phyloP scores from a whole-genome alignment of 1,139 yeast species.

The Pichia sp. region DNA sequence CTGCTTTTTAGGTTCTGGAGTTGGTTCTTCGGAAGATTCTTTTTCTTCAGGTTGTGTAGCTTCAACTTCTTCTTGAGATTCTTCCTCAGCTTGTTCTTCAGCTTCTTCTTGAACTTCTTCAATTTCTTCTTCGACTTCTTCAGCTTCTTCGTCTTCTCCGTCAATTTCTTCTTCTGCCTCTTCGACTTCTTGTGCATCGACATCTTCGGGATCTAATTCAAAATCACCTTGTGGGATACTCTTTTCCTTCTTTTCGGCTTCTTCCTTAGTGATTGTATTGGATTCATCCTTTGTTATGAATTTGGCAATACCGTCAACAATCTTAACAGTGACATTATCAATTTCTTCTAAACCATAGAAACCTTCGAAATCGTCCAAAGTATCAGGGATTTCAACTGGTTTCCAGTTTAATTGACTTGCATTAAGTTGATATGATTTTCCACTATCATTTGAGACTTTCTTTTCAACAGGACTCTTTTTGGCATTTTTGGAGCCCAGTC shows the following conservation, averaged over 20 bases:
- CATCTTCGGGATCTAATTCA: slow-evolving; percentile 26
- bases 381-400: slow-evolving; percentile 77
- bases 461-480: background rate
- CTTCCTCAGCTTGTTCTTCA: slow-evolving; percentile 9
- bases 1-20: background rate
- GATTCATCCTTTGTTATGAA: slow-evolving; percentile 53
- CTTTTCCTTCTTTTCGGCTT: slow-evolving; percentile 19
- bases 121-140: background rate
- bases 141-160: slow-evolving; percentile 14
- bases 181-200: slow-evolving; percentile 16
- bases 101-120: background rate
- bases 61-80: slow-evolving; percentile 10
- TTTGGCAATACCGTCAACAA: slow-evolving; percentile 61
- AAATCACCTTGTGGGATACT: slow-evolving; percentile 27
- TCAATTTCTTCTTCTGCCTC: slow-evolving; percentile 14
- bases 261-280: slow-evolving; percentile 26
- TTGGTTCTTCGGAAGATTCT: slow-evolving; percentile 1
- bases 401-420: slow-evolving; percentile 70
- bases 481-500: background rate
- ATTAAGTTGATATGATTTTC: slow-evolving; percentile 33
- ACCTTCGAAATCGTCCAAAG: slow-evolving; percentile 84
- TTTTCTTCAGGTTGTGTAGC: background rate
- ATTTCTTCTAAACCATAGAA: slow-evolving; percentile 91
- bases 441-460: background rate
- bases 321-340: slow-evolving; percentile 83